These are phyloP conservation scores for Aspergillus ochraceoroseus DNA, from an alignment of 2,329 filamentous ascomycete species.

Conservation along the genomic window DNA sequence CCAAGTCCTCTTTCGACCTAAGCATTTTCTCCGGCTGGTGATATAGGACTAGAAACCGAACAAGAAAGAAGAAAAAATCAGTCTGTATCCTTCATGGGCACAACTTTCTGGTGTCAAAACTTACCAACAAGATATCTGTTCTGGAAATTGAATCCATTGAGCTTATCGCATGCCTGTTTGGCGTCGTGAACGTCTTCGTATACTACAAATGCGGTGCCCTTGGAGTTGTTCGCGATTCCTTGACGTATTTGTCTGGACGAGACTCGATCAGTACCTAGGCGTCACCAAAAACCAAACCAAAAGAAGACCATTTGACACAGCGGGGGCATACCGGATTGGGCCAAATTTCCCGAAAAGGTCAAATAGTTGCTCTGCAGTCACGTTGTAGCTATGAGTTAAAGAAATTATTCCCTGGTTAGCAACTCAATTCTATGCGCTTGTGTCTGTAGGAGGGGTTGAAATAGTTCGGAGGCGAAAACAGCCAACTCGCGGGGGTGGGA, in stretches of 20 bases:
- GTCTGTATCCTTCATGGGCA: not conserved
- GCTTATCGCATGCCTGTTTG: conserved; percentile 97
- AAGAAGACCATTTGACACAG: conserved; percentile 14
- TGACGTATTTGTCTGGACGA: conserved; percentile 87
- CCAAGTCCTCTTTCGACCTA: conserved; percentile 88
- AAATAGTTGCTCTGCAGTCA: conserved; percentile 95
- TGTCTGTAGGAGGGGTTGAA: not conserved
- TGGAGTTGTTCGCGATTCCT: conserved; percentile 94
- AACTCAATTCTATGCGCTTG: not conserved
- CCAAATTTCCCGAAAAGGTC: conserved; percentile 98
- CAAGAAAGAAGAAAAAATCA: conserved; percentile 10
- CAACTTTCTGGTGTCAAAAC: conserved; percentile 43
- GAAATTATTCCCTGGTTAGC: conserved; percentile 17
- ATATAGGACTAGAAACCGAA: conserved; percentile 62
- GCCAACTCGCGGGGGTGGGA: conserved; percentile 7
- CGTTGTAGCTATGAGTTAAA: conserved; percentile 73
- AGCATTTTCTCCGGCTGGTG: conserved; percentile 74
- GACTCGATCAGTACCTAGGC: conserved; percentile 6
- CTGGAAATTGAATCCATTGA: conserved; percentile 99
- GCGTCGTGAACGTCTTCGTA: conserved; percentile 99
- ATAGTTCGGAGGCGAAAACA: not conserved
- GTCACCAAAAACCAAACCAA: conserved; percentile 9
- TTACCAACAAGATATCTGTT: conserved; percentile 96
- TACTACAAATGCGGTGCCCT: conserved; percentile 97
- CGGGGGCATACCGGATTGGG: conserved; percentile 72